phyloP scores from a whole-genome alignment of 177 flowering plant species.

The Vitis hybrid region DNA sequence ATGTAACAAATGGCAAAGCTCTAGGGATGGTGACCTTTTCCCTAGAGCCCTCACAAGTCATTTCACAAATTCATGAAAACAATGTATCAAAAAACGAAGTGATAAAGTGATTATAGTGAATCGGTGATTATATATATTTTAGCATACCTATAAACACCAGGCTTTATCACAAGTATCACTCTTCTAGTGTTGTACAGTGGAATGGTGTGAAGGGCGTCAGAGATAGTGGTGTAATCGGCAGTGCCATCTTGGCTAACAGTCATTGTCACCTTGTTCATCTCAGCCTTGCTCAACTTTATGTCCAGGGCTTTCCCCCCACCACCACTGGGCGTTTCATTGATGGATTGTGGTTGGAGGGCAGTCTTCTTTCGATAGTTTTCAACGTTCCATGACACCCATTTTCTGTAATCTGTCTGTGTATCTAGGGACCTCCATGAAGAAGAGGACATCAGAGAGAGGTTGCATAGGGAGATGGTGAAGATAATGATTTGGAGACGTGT shows the following conservation, averaged over 20 bases:
- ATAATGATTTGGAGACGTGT: constrained; percentile 9
- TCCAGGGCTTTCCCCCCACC: constrained; percentile 14
- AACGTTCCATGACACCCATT: constrained; percentile 51
- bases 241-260: constrained; percentile 34
- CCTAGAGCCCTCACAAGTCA: constrained; percentile 21
- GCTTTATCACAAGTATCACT: constrained; percentile 32
- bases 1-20: constrained; percentile 49
- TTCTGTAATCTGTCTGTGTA: constrained; percentile 22
- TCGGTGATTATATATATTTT: no score
- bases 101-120: background rate
- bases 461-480: constrained; percentile 16
- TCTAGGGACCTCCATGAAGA: constrained; percentile 13
- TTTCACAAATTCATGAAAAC: background rate
- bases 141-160: constrained; percentile 48
- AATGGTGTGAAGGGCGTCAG: constrained; percentile 39
- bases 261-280: constrained; percentile 24
- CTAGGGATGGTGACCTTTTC: constrained; percentile 59
- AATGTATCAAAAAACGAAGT: background rate
- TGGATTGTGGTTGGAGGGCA: constrained; percentile 5
- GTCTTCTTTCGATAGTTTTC: constrained; percentile 22
- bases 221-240: constrained; percentile 33
- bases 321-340: background rate
- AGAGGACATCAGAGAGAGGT: constrained; percentile 6
- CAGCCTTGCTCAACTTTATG: constrained; percentile 29
- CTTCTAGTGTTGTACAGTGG: constrained; percentile 33